Evolutionary conservation across 1,284 basidiomycete genomes (phyloP), one percentile per base, ranked within the genome.

Genomic region (Ustilago nuda): DNA sequence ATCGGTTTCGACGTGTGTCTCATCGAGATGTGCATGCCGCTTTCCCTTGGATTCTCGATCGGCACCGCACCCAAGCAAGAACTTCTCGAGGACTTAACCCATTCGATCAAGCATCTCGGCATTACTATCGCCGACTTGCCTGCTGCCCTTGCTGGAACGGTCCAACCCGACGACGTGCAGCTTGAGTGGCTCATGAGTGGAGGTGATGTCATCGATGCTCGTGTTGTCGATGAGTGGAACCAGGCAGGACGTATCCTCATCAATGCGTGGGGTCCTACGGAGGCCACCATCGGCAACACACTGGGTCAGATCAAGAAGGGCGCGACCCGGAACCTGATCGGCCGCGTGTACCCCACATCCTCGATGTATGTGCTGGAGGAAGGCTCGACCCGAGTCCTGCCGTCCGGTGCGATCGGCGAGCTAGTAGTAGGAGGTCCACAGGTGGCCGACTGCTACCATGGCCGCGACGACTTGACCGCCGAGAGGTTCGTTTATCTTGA

Each of bases 131-230:
- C 83, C 13, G 82, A 83, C 46, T 63, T 85, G 19, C 84, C 84
- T 1, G 82, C 84, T 36, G 82, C 81, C 4, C 76, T 85, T 36
- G 84, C 82, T 8, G 70, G 76, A 13, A 71, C 81, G 3, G 67
- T 85, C n/a, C 79, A 77, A 39, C 82, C 81, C 8, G 68, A 69
- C 2, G 70, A 78, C 43, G 68, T 84, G 8, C 65, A 78, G 41
- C 73, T 84, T 39, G 80, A 83, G 39, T 85, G 84, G 83, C 77
- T 85, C 33, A 83, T 85, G 82, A 85, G 82, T 56, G 84, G 84
- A 15, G 84, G 84, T 46, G 84, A 85, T 56, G 73, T 80, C 50
- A 83, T 85, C 37, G 81, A 83, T 61, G 74, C 80, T 17, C 68
- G 78, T 11, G 82, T 85, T 6, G 70, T 85, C 23, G 67, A 77